Base-by-base conservation (phyloP, 164 flowering plant genomes). In the Stephania japonica region DNA sequence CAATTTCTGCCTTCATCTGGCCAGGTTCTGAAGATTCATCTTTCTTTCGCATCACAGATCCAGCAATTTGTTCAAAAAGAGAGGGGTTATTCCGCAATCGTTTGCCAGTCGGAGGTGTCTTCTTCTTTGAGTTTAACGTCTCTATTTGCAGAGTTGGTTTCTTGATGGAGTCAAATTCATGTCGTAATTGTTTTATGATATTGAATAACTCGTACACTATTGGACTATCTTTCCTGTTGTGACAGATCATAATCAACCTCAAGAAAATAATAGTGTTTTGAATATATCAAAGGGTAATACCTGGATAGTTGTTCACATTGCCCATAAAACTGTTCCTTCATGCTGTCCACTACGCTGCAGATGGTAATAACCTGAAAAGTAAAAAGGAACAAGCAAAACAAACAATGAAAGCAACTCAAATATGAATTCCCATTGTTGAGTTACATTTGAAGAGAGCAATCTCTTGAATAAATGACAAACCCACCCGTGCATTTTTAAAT, bases 301-400 rank as follows among this genome's bases (percentile, higher is more conserved):
- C 97, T 89, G 74, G 86, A 77, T 66, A 67, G 27, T 72, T 79
- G 82, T 66, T 84, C 91, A 68, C 82, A 82, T 69, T 85, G 87
- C 79, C 86, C 78, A 74, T 88, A 88, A 76, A 90, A 89, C 75
- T 86, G 94, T 87, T 90, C 92, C 80, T 84, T 95, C 88, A 95
- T 88, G 86, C 87, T 88, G 83, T 89, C 98, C 79, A 89, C 97
- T 12, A 91, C 92, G 72, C 97, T 86, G 83, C 91, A 91, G 65
- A 92, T 90, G 53, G 99, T 86, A 72, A 90, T 80, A 73, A 93
- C 89, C 99, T 95, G 90, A 44, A 78, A 73, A 7, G 70, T 73
- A 8, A 13, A 62, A 47, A 25, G 65, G 19, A 6, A 65, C 65
- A 1, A 43, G 5, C 24, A 32, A 32, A 19, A 23, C n/a, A n/a